Conservation (phyloP, 2,329 filamentous ascomycete species). For the Xylaria sp. region DNA sequence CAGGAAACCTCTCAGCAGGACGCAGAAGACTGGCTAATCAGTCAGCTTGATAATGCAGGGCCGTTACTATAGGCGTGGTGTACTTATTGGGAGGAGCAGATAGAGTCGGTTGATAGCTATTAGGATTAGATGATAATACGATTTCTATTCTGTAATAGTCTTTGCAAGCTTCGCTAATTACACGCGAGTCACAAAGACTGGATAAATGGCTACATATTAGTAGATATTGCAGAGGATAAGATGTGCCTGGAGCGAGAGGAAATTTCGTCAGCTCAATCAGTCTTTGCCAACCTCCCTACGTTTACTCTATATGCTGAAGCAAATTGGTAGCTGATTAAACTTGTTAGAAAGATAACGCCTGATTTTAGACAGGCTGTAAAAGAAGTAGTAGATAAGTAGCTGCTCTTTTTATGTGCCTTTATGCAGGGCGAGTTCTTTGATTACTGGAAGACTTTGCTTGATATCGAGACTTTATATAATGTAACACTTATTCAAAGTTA, state of each 20-base stretch:
- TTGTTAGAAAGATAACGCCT: not conserved
- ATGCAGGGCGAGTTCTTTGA: not conserved
- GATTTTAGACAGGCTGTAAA: not conserved
- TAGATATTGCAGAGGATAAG: not conserved
- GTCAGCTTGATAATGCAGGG: not conserved
- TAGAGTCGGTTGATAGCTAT: not conserved
- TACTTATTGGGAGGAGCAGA: not conserved
- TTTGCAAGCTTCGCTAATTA: not conserved
- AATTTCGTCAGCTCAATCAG: not conserved
- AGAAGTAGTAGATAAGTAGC: not conserved
- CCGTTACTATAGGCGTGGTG: not conserved
- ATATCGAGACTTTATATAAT: not conserved
- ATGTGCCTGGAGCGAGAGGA: not conserved
- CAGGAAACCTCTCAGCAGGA: too few species aligned
- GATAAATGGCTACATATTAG: not conserved
- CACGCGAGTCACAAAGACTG: not conserved
- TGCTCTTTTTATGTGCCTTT: not conserved
- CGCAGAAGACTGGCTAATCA: too few species aligned
- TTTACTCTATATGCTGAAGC: too few species aligned
- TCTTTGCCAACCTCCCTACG: too few species aligned
- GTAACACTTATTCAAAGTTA: not conserved
- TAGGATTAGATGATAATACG: not conserved
- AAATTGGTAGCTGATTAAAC: not conserved
- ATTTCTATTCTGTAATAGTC: not conserved
- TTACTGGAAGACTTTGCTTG: not conserved